Base-by-base conservation (phyloP, 2,329 filamentous ascomycete species). In the Fusarium sp. region DNA sequence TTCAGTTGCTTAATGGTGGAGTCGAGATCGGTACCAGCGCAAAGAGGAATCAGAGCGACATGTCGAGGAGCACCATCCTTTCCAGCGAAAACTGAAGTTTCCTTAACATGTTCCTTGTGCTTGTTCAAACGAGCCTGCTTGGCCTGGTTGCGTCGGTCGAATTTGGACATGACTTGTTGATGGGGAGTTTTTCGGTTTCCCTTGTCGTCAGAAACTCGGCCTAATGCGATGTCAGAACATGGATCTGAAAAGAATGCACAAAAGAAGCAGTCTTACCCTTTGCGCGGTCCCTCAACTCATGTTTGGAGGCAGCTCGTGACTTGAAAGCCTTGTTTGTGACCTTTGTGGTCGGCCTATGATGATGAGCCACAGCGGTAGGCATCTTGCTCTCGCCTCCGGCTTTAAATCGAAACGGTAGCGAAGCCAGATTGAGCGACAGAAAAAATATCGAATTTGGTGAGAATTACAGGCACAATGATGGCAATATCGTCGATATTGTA, bases 141-240 rank as follows among this genome's bases (percentile, higher is more conserved):
- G 74, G 94, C 93, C 84, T 97, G 94, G 81, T 99, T 98, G 75
- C 94, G 91, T 65, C 96, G 92, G 81, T 97, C 94, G 80, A 99
- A 88, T 82, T 98, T 99, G 63, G 94, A 97, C 93, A 98, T 95
- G 82, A 98, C 89, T 83, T 97, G 94, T 80, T 99, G 96, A 80
- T 97, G 94, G 58, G 93, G 93, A 18, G 95, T 97, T 81, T 93
- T 97, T 77, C 95, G 90, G 75, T 86, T 85, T 66, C 91, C 91
- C 75, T 87, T 89, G 78, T 97, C 92, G 76, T 88, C 84, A 58
- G 86, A 91, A 52, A 95, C 87, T 81, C 96, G 96, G 78, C 94
- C 93, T 96, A 29, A 24, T 5, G 16, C 4, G 13, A 6, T 27
- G 51, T 70, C 15, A 70, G 51, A 53, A 29, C 6, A 20, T 10